These are phyloP conservation scores for Xylaria venustula DNA, from an alignment of 495 filamentous ascomycete genomes.

Conservation along the genomic window DNA sequence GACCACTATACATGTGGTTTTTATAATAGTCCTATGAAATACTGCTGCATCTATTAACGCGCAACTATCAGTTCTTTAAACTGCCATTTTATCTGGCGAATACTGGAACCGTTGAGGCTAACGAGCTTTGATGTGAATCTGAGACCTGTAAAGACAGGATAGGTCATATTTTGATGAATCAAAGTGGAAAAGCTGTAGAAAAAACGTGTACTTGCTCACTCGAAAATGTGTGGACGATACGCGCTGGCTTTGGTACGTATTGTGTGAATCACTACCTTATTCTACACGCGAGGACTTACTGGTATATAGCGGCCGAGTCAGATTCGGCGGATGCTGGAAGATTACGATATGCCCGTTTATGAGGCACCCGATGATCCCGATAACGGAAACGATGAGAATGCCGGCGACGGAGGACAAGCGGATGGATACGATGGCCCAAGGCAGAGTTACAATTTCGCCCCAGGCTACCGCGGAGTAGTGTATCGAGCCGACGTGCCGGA, in stretches of 20 bases:
- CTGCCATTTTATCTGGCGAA: neutral
- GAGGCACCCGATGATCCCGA: slow-evolving; percentile 61
- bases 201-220: neutral
- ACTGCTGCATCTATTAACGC: no score
- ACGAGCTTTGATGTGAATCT: neutral
- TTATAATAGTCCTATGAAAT: no score
- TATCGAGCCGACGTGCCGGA: slow-evolving; percentile 75
- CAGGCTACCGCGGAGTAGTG: slow-evolving; percentile 79
- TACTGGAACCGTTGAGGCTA: neutral
- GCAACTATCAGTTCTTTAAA: neutral
- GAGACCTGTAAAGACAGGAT: no score
- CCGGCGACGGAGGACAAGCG: slow-evolving; percentile 33
- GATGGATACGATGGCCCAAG: slow-evolving; percentile 54
- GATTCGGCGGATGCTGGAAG: slow-evolving; percentile 66
- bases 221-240: slow-evolving; percentile 80
- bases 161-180: no score
- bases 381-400: slow-evolving; percentile 49
- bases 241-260: slow-evolving; percentile 70
- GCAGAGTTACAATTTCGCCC: slow-evolving; percentile 90
- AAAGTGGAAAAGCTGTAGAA: neutral
- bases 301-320: slow-evolving; percentile 56
- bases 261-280: neutral
- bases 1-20: no score
- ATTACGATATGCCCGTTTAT: slow-evolving; percentile 73
- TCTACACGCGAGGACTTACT: slow-evolving; percentile 16